Conservation (phyloP, 73 alveolate species). For the Durusdinium trenchii region DNA sequence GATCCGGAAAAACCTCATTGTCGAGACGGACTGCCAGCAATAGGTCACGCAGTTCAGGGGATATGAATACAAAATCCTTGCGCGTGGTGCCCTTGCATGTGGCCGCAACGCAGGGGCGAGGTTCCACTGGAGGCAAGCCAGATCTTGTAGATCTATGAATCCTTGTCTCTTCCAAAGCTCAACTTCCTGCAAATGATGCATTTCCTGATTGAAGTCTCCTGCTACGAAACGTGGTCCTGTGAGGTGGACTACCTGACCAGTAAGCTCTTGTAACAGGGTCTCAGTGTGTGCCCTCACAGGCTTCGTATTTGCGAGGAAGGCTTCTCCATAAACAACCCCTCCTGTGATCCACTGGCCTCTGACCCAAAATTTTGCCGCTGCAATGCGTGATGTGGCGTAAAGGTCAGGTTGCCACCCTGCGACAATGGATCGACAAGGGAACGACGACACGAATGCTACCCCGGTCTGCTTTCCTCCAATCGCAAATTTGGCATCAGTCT, state of each 20-base stretch:
- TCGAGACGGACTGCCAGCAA: background rate
- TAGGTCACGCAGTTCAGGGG: background rate
- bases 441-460: background rate
- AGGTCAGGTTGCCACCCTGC: background rate
- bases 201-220: background rate
- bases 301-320: background rate
- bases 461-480: constrained; percentile 1
- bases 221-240: background rate
- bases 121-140: background rate
- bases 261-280: background rate
- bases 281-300: background rate
- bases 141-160: background rate
- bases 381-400: background rate
- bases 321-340: background rate
- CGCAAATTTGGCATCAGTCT: background rate
- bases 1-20: background rate
- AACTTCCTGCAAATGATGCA: background rate
- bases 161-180: background rate
- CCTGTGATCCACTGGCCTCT: background rate
- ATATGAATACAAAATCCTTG: background rate
- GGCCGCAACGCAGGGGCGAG: background rate
- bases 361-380: background rate
- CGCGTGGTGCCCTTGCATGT: background rate
- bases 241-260: background rate
- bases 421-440: background rate